Evolutionary conservation across 768 basidiomycete genomes (phyloP), one percentile per base, ranked within the genome.

Genomic region (Neoboletus brunneissimus): DNA sequence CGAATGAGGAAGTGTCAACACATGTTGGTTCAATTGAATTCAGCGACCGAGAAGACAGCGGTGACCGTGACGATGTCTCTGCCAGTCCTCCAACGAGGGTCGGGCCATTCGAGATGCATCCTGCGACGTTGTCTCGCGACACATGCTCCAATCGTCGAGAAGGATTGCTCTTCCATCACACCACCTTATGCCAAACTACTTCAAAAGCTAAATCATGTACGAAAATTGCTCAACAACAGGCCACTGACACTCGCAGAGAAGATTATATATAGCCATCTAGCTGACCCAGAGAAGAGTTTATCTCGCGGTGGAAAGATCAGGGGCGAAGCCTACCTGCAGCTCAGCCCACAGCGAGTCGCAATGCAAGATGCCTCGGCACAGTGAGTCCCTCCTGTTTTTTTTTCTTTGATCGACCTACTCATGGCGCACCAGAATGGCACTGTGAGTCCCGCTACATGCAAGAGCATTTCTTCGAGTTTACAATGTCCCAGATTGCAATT

Each of bases 191-290:
- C 80, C 2, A 71, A 73, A 40, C 79, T 98, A 37, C 78, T 90
- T 34, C 67, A 80, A 62, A 94, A 88, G 48, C 82, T 97, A 54
- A 76, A 81, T 51, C 73, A 73, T 51, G 91, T 93, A 51, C 84
- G 89, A 43, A 69, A 79, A 53, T 73, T 89, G 44, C 79, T 98
- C 54, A 75, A 79, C 62, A 78, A 84, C 62, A 79, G 87, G 52
- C 95, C 94, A 37, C 76, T 99, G 53, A 93, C 94, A 3, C 79
- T 99, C n/a, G 89, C 95, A 22, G 97, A 99, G 75, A 99, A 99
- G 80, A 95, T 98, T 42, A 79, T 99, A 31, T 98, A 97, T 75
- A 88, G 91, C 64, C 97, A 99, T 74, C 76, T 98, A 53, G 74
- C 83, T 59, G 82, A 96, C 63, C 91, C 92, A 5, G 83, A 87